Conservation (phyloP, 345 rosid species). For the Populus deltoides region DNA sequence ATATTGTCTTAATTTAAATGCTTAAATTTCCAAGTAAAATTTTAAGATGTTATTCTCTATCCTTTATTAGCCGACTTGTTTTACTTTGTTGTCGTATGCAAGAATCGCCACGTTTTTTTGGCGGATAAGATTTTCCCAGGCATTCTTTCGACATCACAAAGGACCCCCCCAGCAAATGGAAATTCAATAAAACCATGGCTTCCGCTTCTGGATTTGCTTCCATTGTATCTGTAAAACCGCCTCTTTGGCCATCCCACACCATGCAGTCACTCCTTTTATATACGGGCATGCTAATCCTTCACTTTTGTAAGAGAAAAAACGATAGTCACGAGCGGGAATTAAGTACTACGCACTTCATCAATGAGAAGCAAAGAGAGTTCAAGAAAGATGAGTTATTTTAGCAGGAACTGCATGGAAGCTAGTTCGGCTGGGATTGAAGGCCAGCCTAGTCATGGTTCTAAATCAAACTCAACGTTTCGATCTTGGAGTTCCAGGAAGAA, state of each 20-base stretch:
- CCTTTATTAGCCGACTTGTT: too few relatives aligned
- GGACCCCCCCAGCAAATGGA: not conserved
- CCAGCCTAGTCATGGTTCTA: not conserved
- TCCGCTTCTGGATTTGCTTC: not conserved
- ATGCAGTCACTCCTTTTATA: not conserved
- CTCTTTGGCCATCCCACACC: too few relatives aligned
- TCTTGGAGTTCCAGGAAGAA: not conserved
- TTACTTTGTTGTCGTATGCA: not conserved
- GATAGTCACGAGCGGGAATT: too few relatives aligned
- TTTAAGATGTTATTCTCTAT: too few relatives aligned
- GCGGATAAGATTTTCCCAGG: not conserved
- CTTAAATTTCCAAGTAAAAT: too few relatives aligned
- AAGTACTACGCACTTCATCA: not conserved
- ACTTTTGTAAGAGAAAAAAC: not conserved
- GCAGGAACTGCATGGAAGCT: not conserved
- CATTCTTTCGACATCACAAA: not conserved
- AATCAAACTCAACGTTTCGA: not conserved
- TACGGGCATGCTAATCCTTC: not conserved
- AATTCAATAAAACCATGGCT: constrained; percentile 7
- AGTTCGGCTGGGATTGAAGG: not conserved
- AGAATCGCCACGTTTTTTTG: not conserved
- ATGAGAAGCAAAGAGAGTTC: not conserved
- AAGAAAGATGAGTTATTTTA: not conserved
- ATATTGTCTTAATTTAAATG: fast-evolving
- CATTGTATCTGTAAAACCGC: constrained; percentile 1